phyloP scores from a whole-genome alignment of 768 basidiomycete genomes.

The Podaxis sp. region DNA sequence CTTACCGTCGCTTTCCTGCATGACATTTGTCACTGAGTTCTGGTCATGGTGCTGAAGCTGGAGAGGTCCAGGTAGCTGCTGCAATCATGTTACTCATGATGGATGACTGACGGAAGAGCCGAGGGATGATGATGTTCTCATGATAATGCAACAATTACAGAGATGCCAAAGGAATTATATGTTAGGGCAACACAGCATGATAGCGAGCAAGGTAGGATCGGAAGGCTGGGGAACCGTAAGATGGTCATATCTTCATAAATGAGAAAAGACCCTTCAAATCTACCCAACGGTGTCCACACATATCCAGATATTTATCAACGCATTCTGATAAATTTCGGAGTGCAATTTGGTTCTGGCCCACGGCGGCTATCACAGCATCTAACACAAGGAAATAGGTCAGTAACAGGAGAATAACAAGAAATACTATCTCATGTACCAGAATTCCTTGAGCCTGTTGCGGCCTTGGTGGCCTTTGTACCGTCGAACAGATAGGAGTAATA shows the following conservation, averaged over 20 bases:
- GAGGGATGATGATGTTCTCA: neutral
- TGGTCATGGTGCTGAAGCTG: too few relatives aligned
- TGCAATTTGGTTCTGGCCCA: slow-evolving; percentile 46
- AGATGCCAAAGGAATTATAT: neutral
- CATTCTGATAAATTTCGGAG: slow-evolving; percentile 54
- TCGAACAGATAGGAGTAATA: slow-evolving; percentile 84
- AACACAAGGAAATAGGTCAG: slow-evolving; percentile 1
- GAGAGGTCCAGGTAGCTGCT: too few relatives aligned
- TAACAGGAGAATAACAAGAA: neutral
- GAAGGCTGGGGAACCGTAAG: neutral
- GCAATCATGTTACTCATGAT: too few relatives aligned
- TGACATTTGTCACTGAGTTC: too few relatives aligned
- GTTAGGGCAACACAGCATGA: neutral
- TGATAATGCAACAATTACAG: neutral
- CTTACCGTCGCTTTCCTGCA: too few relatives aligned
- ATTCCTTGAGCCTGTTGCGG: slow-evolving; percentile 45
- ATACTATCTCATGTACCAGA: slow-evolving; percentile 32
- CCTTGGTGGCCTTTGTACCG: slow-evolving; percentile 56
- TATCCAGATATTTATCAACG: slow-evolving; percentile 80
- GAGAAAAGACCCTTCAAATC: slow-evolving; percentile 79
- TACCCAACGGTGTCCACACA: slow-evolving; percentile 90
- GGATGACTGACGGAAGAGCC: too few relatives aligned
- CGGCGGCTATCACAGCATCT: slow-evolving; percentile 60
- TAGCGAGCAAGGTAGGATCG: slow-evolving; percentile 10
- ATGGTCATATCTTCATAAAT: slow-evolving; percentile 63